Evolutionary conservation across 2,329 filamentous ascomycete genomes (phyloP).

Genomic region (Fulvia fulva): DNA sequence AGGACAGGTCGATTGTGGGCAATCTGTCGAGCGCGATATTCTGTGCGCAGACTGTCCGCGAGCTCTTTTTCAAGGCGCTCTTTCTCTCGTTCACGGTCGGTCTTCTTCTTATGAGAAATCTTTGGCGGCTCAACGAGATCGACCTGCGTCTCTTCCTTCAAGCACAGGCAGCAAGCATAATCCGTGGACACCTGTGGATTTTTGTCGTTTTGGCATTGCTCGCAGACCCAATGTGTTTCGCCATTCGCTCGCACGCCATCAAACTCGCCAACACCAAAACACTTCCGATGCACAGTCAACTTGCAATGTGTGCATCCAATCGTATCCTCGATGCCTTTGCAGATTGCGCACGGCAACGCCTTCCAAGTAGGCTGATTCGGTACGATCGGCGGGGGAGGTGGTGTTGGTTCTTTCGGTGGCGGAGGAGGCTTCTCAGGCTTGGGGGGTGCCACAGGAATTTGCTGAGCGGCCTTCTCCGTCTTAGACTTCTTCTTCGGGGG

Average conservation of each 20-base stretch:
- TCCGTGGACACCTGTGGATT: slow-evolving; percentile 87
- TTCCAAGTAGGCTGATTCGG: slow-evolving; percentile 77
- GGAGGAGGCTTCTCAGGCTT: slow-evolving; percentile 53
- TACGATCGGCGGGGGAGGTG: slow-evolving; percentile 60
- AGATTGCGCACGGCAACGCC: slow-evolving; percentile 79
- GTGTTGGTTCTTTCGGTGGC: slow-evolving; percentile 49
- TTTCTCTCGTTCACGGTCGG: slow-evolving; percentile 83
- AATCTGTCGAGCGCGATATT: slow-evolving; percentile 77
- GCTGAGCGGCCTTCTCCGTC: slow-evolving; percentile 35
- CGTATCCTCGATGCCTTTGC: slow-evolving; percentile 66
- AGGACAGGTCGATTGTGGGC: slow-evolving; percentile 77
- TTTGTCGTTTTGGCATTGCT: slow-evolving; percentile 93
- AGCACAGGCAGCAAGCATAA: slow-evolving; percentile 91
- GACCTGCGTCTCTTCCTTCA: slow-evolving; percentile 73
- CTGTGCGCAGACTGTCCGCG: slow-evolving; percentile 72
- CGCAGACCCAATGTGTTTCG: slow-evolving; percentile 79
- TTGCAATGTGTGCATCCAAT: slow-evolving; percentile 84
- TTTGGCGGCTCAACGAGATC: slow-evolving; percentile 83
- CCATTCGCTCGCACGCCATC: slow-evolving; percentile 49
- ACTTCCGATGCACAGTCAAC: slow-evolving; percentile 83
- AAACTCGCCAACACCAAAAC: slow-evolving; percentile 77
- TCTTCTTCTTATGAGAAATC: slow-evolving; percentile 79
- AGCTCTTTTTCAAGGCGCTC: slow-evolving; percentile 82
- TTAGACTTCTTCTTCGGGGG: slow-evolving; percentile 60
- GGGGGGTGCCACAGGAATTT: slow-evolving; percentile 42